phyloP scores from a whole-genome alignment of 1,139 yeast genomes.

The Suhomyces choctaworum region DNA sequence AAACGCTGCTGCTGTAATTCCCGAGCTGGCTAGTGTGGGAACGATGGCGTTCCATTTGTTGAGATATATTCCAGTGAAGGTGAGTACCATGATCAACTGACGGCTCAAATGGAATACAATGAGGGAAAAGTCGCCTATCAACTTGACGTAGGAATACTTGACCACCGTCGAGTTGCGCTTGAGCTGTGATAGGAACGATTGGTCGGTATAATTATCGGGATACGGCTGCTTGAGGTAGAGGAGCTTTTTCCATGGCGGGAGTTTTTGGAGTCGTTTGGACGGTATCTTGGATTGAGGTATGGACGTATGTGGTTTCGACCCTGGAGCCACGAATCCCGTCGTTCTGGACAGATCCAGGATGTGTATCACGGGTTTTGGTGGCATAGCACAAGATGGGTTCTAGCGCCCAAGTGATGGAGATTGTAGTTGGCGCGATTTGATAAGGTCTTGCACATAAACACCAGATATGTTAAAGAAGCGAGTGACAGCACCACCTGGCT shows the following conservation, averaged over 20 bases:
- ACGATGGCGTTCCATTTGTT: conserved; percentile 45
- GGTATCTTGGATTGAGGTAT: too few species aligned
- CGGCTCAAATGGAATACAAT: conserved; percentile 66
- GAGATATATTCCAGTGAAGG: conserved; percentile 59
- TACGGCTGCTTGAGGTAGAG: conserved; percentile 86
- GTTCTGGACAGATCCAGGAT: too few species aligned
- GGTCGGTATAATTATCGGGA: conserved; percentile 90
- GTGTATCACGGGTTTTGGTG: neutral
- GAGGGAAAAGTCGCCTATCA: conserved; percentile 67
- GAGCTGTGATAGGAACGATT: conserved; percentile 73
- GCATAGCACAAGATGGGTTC: too few species aligned
- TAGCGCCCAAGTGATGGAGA: too few species aligned
- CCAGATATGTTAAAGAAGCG: too few species aligned
- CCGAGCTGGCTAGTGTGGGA: conserved; percentile 33
- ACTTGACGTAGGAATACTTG: conserved; percentile 60
- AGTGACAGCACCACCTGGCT: too few species aligned
- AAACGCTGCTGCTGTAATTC: conserved; percentile 31
- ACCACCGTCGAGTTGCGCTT: conserved; percentile 75
- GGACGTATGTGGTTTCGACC: too few species aligned
- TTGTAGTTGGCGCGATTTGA: too few species aligned
- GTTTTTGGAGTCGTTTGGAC: conserved; percentile 1
- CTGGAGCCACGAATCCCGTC: too few species aligned
- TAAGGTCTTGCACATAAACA: neutral
- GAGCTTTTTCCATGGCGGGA: conserved; percentile 70
- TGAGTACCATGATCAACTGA: conserved; percentile 57